Conservation (phyloP, 2,329 filamentous ascomycete species). For the Colletotrichum scovillei region DNA sequence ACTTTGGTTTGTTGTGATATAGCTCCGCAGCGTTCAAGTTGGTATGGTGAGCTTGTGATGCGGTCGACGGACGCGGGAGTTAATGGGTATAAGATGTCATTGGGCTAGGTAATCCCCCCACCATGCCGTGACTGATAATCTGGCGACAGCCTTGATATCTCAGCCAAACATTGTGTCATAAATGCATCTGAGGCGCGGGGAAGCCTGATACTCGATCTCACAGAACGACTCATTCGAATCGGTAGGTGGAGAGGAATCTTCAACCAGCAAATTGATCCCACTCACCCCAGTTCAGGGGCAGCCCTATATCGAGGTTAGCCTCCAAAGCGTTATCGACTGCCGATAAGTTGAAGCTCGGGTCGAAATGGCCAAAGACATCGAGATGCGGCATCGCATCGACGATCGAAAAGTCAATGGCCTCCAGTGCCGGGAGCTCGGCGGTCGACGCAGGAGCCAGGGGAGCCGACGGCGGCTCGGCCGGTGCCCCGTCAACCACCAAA, state of each 20-base stretch:
- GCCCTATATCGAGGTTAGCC: conserved; percentile 64
- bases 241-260: neutral
- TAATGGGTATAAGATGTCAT: too few relatives aligned
- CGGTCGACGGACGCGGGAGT: too few relatives aligned
- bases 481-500: conserved; percentile 9
- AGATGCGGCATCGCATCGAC: conserved; percentile 58
- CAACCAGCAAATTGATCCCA: conserved; percentile 50
- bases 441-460: conserved; percentile 18
- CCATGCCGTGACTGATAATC: too few relatives aligned
- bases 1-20: too few relatives aligned
- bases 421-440: conserved; percentile 38
- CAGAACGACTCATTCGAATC: too few relatives aligned
- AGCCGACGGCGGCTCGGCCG: conserved; percentile 22
- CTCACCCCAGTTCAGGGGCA: conserved; percentile 63
- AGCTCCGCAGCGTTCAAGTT: too few relatives aligned
- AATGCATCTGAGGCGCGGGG: neutral
- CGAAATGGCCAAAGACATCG: conserved; percentile 67
- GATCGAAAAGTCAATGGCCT: conserved; percentile 52
- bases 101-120: neutral
- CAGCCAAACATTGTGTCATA: neutral
- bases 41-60: too few relatives aligned
- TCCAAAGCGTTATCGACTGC: conserved; percentile 66
- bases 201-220: too few relatives aligned
- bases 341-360: conserved; percentile 64
- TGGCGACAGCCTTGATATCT: neutral